Evolutionary conservation across 2,329 filamentous ascomycete species (phyloP), one percentile per base, ranked within the genome.

Genomic region (Monosporascus cannonballus): DNA sequence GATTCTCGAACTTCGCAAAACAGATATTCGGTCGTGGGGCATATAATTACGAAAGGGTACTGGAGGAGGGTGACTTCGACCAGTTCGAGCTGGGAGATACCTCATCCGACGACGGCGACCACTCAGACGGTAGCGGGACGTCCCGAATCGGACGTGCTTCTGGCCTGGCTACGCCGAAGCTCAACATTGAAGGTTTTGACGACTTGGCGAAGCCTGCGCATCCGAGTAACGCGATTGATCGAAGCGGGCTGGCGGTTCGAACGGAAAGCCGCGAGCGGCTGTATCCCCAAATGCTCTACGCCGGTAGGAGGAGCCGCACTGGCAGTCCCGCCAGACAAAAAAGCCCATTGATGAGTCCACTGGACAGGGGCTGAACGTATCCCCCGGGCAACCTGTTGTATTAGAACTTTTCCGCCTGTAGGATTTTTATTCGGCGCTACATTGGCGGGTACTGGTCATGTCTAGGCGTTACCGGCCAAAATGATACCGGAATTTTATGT

Each of bases 221-320:
- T 46, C 61, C 62, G 14, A 60, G 63, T 17, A 76, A 73, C 50
- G 76, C 76, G 5, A 76, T 86, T 64, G 81, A 85, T 59, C 73
- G 90, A 39, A 84, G 81, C 47, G 92, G 92, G 1, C 68, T 96
- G 57, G 85, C 89, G 51, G 81, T 90, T 2, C 77, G 93, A 59
- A 95, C 89, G 0, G 93, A 96, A 66, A 96, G 90, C 66, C 78
- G 90, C 50, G 94, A 97, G 66, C 79, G 89, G 53, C 71, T 96
- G 38, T 76, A 80, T 17, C 78, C 81, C 15, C 76, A 79, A 53
- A 76, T 79, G 71, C 67, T 81, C 55, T 78, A 74, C 48, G 79
- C 79, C 2, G 81, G 81, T 24, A 69, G 81, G 67, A 73, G 80
- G 66, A 83, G 80, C 67, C 73, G 80, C 52, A 73, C 78, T 17